These are phyloP conservation scores for Penicillium ucsense DNA, from an alignment of 495 filamentous ascomycete genomes.

Conservation along the genomic window DNA sequence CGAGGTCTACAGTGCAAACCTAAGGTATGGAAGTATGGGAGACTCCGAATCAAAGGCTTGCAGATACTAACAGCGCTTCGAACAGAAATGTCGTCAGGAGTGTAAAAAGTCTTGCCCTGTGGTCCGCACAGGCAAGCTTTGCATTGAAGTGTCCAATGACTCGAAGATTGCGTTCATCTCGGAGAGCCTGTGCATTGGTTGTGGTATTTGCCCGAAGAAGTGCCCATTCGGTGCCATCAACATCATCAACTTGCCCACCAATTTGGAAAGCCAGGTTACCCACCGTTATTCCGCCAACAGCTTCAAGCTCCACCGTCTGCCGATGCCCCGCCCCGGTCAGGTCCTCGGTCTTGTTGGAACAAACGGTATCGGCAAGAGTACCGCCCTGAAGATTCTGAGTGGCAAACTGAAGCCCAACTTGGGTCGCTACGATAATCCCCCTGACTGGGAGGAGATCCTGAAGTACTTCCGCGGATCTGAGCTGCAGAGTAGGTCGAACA, in stretches of 20 bases:
- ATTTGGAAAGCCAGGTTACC: slow-evolving; percentile 93
- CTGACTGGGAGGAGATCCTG: slow-evolving; percentile 98
- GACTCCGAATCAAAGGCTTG: not conserved
- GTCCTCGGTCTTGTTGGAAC: slow-evolving; percentile 96
- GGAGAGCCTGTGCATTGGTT: slow-evolving; percentile 89
- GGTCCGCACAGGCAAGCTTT: slow-evolving; percentile 93
- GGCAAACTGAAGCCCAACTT: slow-evolving; percentile 98
- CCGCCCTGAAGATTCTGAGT: slow-evolving; percentile 92
- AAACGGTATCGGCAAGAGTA: slow-evolving; percentile 99
- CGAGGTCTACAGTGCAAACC: slow-evolving; percentile 69
- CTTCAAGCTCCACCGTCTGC: slow-evolving; percentile 96
- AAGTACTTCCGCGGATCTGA: slow-evolving; percentile 97
- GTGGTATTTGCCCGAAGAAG: slow-evolving; percentile 98
- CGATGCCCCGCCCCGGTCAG: slow-evolving; percentile 89
- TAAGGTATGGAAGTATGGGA: slow-evolving; percentile 51
- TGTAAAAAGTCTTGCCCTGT: slow-evolving; percentile 99
- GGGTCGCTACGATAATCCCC: slow-evolving; percentile 88
- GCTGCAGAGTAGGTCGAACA: slow-evolving; percentile 64
- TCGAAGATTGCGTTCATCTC: slow-evolving; percentile 98
- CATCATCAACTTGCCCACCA: slow-evolving; percentile 99
- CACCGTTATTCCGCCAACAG: slow-evolving; percentile 98
- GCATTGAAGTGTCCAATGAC: slow-evolving; percentile 81
- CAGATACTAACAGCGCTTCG: slow-evolving; percentile 8
- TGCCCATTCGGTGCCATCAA: slow-evolving; percentile 98
- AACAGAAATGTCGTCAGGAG: slow-evolving; percentile 88